A percentile compares a stretch with the other conserved stretches of the same genome.
phyloP scores from a whole-genome alignment of 1,284 basidiomycete genomes.

The Sparassis latifolia region DNA sequence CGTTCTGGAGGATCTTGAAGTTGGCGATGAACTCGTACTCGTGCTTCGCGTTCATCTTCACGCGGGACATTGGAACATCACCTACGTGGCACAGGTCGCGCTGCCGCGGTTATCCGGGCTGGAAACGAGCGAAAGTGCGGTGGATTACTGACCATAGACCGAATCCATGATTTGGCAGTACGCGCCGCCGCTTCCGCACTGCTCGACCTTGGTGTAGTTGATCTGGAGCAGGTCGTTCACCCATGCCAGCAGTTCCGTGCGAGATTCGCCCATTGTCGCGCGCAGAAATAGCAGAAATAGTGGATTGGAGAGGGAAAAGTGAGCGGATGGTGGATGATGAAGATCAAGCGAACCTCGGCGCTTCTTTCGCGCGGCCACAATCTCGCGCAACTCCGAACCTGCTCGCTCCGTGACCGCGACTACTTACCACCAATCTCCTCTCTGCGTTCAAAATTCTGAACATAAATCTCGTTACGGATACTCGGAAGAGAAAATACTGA shows the following conservation, averaged over 20 bases:
- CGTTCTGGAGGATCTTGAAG: constrained; percentile 90
- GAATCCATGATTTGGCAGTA: constrained; percentile 94
- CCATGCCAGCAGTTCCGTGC: constrained; percentile 90
- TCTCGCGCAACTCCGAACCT: neutral
- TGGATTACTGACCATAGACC: constrained; percentile 66
- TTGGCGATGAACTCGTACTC: constrained; percentile 96
- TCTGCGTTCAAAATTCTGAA: too few species aligned
- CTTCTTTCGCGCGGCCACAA: too few species aligned
- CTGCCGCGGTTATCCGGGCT: neutral
- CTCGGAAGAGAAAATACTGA: too few species aligned
- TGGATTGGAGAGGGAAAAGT: constrained; percentile 1
- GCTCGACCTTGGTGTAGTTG: constrained; percentile 92
- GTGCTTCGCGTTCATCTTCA: constrained; percentile 92
- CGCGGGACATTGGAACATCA: constrained; percentile 81
- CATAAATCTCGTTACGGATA: too few species aligned
- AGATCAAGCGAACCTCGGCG: constrained; percentile 10
- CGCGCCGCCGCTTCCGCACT: constrained; percentile 86
- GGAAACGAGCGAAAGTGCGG: neutral
- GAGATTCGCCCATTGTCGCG: constrained; percentile 44
- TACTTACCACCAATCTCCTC: neutral
- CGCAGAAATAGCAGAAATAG: constrained; percentile 8
- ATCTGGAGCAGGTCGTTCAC: constrained; percentile 89
- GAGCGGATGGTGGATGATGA: constrained; percentile 20
- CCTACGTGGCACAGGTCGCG: constrained; percentile 32
- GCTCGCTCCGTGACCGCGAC: constrained; percentile 1